Evolutionary conservation across 2,329 filamentous ascomycete genomes (phyloP).

Genomic region (Trichophyton simii): DNA sequence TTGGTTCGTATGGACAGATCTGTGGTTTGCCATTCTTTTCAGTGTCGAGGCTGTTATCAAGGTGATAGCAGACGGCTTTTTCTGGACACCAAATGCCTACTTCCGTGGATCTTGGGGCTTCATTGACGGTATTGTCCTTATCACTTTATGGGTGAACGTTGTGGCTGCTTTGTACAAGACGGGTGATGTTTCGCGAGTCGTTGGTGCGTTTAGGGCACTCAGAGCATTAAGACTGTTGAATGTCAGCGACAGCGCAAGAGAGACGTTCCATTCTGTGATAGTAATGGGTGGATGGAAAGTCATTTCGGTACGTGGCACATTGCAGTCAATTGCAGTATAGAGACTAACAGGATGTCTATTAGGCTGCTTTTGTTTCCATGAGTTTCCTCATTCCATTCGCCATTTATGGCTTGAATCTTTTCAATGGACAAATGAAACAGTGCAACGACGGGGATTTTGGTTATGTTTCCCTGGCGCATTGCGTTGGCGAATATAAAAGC

Average conservation of each 20-base stretch:
- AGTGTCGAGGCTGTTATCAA: constrained; percentile 80
- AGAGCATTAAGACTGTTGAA: constrained; percentile 85
- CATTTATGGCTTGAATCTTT: constrained; percentile 88
- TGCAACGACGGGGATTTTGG: constrained; percentile 62
- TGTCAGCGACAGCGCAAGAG: constrained; percentile 85
- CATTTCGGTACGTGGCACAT: constrained; percentile 49
- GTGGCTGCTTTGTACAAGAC: constrained; percentile 68
- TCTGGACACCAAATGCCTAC: constrained; percentile 96
- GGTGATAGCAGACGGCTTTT: constrained; percentile 84
- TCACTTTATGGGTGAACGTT: constrained; percentile 94
- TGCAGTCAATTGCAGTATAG: not conserved
- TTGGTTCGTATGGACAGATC: constrained; percentile 93
- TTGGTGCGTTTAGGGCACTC: constrained; percentile 93
- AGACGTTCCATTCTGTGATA: constrained; percentile 94
- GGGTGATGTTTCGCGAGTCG: constrained; percentile 72
- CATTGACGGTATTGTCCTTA: constrained; percentile 80
- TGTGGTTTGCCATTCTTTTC: constrained; percentile 80
- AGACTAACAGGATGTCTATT: not conserved
- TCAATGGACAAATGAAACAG: constrained; percentile 62
- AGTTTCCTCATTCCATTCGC: constrained; percentile 92
- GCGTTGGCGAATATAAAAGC: constrained; percentile 70
- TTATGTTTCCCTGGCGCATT: constrained; percentile 54
- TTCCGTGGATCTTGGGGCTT: constrained; percentile 94
- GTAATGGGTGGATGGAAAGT: constrained; percentile 92
- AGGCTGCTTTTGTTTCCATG: constrained; percentile 81